phyloP scores from a whole-genome alignment of 139 green algal species.

The Marvania coccoides region DNA sequence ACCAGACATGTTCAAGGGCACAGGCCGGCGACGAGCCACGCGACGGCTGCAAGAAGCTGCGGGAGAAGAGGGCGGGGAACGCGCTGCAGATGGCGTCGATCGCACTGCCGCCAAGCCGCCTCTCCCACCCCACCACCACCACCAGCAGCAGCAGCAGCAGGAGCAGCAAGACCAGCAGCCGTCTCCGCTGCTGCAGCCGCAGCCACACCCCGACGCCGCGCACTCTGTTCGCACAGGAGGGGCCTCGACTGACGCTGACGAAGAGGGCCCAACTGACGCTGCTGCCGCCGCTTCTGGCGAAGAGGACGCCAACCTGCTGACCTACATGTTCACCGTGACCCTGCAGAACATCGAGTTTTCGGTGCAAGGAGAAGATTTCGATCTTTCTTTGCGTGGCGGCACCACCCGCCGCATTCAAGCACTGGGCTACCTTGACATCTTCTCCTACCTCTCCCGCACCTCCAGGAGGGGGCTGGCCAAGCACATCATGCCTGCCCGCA shows the following conservation, averaged over 20 bases:
- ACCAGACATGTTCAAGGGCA: background rate
- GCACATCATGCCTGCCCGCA: slow-evolving; percentile 8
- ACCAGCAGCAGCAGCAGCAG: background rate
- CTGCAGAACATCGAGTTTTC: slow-evolving; percentile 17
- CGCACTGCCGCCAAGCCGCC: background rate
- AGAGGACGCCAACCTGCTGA: background rate
- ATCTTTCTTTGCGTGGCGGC: background rate
- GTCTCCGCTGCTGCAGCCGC: background rate
- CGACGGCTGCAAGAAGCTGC: background rate
- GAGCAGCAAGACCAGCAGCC: background rate
- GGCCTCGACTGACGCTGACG: background rate
- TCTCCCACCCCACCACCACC: background rate
- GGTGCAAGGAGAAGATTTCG: background rate
- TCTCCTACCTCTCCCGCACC: slow-evolving; percentile 22
- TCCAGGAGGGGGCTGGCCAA: slow-evolving; percentile 5
- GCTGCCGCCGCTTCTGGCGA: background rate
- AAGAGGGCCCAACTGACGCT: background rate
- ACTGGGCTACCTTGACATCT: slow-evolving; percentile 23
- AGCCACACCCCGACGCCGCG: background rate
- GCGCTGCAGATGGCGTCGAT: background rate
- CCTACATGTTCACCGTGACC: slow-evolving; percentile 11
- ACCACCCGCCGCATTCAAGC: slow-evolving; percentile 9
- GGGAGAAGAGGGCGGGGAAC: background rate
- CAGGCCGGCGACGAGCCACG: background rate
- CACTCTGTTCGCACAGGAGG: background rate